Evolutionary conservation across 441 rosid species (phyloP), one percentile per base, ranked within the genome.

Genomic region (Adansonia rubrostipa): DNA sequence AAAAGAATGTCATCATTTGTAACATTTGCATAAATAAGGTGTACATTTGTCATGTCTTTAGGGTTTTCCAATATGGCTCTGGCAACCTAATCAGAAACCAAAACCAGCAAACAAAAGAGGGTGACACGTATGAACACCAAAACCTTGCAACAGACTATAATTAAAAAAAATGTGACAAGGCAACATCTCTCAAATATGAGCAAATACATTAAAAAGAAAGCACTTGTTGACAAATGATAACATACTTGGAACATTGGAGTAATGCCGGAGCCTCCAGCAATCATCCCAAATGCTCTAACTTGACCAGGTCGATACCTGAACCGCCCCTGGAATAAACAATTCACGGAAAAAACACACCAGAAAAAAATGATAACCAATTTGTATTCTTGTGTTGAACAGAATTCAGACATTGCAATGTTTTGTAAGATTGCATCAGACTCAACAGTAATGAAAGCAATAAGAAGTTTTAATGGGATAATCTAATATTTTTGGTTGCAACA

Each of bases 211-310:
- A 47, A 64, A 36, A 79, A 5, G 40, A 60, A 45, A 45, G 9
- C 19, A 78, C 45, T 47, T 78, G 44, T 17, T n/a, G 53, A 73
- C 47, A 2, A 69, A 77, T 71, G 64, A 53, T 44, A 15, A 67
- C 89, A 76, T 82, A 93, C 99, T 84, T 96, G 99, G 88, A 91
- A 96, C 99, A 93, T 96, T n/a, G 98, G 99, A 80, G 99, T 96
- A 82, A 96, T 96, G 82, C 98, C 99, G 75, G 99, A 89, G 68
- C 99, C 99, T 75, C 99, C 99, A 67, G 97, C 96, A 82, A 92
- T 81, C 98, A 96, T 96, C 74, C 99, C 99, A 71, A 92, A 92
- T 73, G 92, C 99, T 82, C 94, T 91, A 83, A 91, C 91, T 84
- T 90, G 89, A 44, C 94, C 95, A 8, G 94, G 87, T 76, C 87